A percentile compares a stretch with the other conserved stretches of the same genome.
Evolutionary conservation across 805 yeast species (phyloP).

Genomic region (Candida maris): DNA sequence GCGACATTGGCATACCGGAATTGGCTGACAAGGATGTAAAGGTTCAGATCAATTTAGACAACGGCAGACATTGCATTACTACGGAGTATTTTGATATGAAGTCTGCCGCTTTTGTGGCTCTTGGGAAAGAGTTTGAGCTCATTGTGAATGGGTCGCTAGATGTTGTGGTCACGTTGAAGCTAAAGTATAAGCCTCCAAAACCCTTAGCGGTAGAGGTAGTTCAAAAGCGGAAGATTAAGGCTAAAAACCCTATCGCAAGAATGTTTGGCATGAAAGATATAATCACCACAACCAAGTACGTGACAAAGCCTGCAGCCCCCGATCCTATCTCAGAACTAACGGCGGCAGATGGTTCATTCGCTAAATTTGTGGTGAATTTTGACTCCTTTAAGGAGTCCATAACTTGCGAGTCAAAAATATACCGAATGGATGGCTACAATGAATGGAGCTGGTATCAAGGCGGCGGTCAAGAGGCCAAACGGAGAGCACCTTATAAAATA

Average conservation of each 20-base stretch:
- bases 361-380: slow-evolving; percentile 66
- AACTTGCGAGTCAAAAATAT: slow-evolving; percentile 48
- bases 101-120: slow-evolving; percentile 26
- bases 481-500: slow-evolving; percentile 50
- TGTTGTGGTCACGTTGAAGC: slow-evolving; percentile 69
- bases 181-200: slow-evolving; percentile 49
- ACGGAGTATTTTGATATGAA: slow-evolving; percentile 44
- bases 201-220: slow-evolving; percentile 55
- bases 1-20: slow-evolving; percentile 46
- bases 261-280: slow-evolving; percentile 38
- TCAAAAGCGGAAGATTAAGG: slow-evolving; percentile 42
- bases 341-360: slow-evolving; percentile 89
- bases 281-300: slow-evolving; percentile 47
- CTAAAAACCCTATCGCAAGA: slow-evolving; percentile 30
- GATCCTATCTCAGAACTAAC: slow-evolving; percentile 63
- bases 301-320: slow-evolving; percentile 42
- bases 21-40: slow-evolving; percentile 42
- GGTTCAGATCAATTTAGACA: slow-evolving; percentile 60
- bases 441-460: slow-evolving; percentile 66
- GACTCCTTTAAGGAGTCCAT: slow-evolving; percentile 53
- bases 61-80: slow-evolving; percentile 74
- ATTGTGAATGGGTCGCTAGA: slow-evolving; percentile 59
- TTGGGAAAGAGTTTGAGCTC: slow-evolving; percentile 78
- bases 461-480: slow-evolving; percentile 29
- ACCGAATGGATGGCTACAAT: slow-evolving; percentile 63